These are phyloP conservation scores for Hymenoscyphus fructigenus DNA, from an alignment of 2,329 filamentous ascomycete species.

Conservation along the genomic window DNA sequence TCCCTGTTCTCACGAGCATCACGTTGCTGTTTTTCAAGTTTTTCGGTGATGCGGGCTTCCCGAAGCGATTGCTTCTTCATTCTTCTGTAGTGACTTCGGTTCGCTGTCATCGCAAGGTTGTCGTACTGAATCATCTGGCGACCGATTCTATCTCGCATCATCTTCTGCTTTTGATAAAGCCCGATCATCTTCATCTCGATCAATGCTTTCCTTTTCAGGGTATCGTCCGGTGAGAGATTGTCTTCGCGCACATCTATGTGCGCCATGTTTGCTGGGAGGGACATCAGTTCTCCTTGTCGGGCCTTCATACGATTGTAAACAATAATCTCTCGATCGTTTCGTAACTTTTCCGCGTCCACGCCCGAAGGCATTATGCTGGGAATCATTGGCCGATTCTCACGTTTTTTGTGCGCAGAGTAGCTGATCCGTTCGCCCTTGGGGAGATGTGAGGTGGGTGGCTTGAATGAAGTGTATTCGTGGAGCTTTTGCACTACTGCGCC, in stretches of 20 bases:
- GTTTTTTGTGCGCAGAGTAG: constrained; percentile 75
- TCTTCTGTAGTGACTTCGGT: constrained; percentile 83
- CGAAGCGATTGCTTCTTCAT: constrained; percentile 97
- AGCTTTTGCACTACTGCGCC: constrained; percentile 37
- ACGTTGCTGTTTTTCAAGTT: constrained; percentile 97
- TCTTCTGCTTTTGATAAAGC: constrained; percentile 83
- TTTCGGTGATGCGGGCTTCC: constrained; percentile 96
- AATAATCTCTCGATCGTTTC: constrained; percentile 83
- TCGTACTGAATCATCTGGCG: constrained; percentile 94
- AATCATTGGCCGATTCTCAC: constrained; percentile 75
- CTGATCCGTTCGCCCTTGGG: constrained; percentile 53
- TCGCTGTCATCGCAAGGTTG: constrained; percentile 95
- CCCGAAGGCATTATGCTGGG: constrained; percentile 87
- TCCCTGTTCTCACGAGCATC: constrained; percentile 94
- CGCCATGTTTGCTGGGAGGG: constrained; percentile 79
- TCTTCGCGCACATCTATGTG: constrained; percentile 79
- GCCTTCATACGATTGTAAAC: constrained; percentile 88
- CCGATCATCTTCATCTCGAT: constrained; percentile 94
- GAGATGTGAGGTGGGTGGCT: constrained; percentile 61
- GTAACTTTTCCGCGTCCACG: constrained; percentile 80
- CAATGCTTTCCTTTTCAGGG: constrained; percentile 81
- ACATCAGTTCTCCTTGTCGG: constrained; percentile 80
- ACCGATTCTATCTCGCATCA: constrained; percentile 81
- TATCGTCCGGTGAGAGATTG: constrained; percentile 71
- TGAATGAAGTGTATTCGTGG: constrained; percentile 60